Conservation (phyloP, 306 rosid species). For the Vigna nakashimae region DNA sequence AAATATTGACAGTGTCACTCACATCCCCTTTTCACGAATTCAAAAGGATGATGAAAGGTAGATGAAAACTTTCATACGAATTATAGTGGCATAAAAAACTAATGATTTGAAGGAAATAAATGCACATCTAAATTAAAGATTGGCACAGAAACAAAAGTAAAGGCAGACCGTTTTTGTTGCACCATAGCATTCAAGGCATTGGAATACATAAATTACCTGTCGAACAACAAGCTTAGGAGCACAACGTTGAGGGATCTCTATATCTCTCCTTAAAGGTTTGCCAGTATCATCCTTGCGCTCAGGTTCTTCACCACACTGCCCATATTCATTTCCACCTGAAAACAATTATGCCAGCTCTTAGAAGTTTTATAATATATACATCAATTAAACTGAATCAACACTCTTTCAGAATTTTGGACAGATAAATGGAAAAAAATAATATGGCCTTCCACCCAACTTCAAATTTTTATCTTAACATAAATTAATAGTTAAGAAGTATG, state of each 20-base stretch:
- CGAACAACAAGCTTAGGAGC: conserved; percentile 87
- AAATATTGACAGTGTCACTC: neutral
- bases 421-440: neutral
- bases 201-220: conserved; percentile 58
- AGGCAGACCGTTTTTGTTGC: conserved; percentile 7
- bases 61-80: neutral
- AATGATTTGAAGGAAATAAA: conserved; percentile 2
- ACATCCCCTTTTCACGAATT: neutral
- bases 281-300: conserved; percentile 90
- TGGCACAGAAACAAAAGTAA: conserved; percentile 23
- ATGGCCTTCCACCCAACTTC: neutral
- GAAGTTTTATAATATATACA: conserved; percentile 33
- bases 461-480: neutral
- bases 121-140: neutral
- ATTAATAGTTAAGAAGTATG: neutral
- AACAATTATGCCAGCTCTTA: conserved; percentile 41
- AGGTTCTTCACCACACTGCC: conserved; percentile 98
- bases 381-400: neutral
- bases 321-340: conserved; percentile 97
- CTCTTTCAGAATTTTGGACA: conserved; percentile 1
- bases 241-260: conserved; percentile 93
- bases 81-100: conserved; percentile 13
- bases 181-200: conserved; percentile 2
- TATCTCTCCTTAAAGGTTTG: conserved; percentile 86
- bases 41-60: neutral